Conservation (phyloP, 768 basidiomycete species). For the Favolaschia claudopus region DNA sequence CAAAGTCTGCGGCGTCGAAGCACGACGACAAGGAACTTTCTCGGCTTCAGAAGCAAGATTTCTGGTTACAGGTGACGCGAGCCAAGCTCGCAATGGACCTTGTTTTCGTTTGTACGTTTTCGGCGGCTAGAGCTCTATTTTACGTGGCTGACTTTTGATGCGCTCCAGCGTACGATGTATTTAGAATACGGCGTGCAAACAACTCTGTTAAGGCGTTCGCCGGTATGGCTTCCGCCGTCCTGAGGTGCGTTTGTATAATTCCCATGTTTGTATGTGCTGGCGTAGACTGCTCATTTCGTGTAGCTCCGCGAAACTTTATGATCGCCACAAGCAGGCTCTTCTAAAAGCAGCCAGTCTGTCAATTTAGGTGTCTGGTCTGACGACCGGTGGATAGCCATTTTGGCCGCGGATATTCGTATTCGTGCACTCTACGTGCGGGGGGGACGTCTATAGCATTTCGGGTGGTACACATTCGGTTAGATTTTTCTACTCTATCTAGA, state of each 20-base stretch:
- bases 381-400: not conserved
- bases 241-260: conserved; percentile 62
- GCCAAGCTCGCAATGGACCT: conserved; percentile 84
- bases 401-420: conserved; percentile 26
- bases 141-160: conserved; percentile 17
- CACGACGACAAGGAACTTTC: conserved; percentile 75
- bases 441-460: conserved; percentile 1
- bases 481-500: conserved; percentile 26
- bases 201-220: conserved; percentile 68
- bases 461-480: conserved; percentile 17
- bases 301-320: conserved; percentile 78
- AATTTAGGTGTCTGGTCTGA: conserved; percentile 29
- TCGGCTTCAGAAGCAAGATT: conserved; percentile 72
- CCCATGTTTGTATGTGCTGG: conserved; percentile 4
- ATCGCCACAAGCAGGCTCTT: conserved; percentile 70
- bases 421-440: too few species aligned
- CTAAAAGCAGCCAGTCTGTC: conserved; percentile 51
- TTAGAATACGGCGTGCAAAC: conserved; percentile 68
- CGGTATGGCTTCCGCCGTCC: conserved; percentile 72
- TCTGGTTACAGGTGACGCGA: conserved; percentile 77
- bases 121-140: conserved; percentile 5
- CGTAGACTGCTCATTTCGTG: conserved; percentile 18
- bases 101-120: conserved; percentile 79
- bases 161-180: conserved; percentile 77
- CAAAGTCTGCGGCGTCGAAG: conserved; percentile 63